Evolutionary conservation across 805 yeast species (phyloP), one percentile per base, ranked within the genome.

Genomic region (Saturnispora zaruensis): DNA sequence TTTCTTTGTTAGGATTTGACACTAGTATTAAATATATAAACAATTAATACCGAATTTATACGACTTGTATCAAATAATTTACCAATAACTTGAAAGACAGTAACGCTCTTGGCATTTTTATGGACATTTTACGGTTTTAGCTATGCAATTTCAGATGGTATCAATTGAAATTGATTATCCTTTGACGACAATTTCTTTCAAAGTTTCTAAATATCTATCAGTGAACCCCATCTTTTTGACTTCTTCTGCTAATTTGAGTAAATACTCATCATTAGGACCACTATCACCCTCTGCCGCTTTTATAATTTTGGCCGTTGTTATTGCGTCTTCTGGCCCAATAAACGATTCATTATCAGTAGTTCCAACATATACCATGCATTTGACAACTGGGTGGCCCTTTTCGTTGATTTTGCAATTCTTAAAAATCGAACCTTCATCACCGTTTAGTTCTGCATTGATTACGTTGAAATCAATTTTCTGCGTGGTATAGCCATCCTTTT

Each of bases 401-500:
- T 45, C 57, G 54, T 67, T 65, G 11, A 44, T 36, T 2, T 72
- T 69, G 6, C 73, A 57, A 3, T 46, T 50, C 4, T 56, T 45
- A 28, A 72, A 49, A 0, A 66, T 55, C 3, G 49, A 50, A 32
- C 62, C 63, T n/a, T 58, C 41, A 9, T 40, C 40, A 7, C 40
- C 40, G 18, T 36, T 18, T 36, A 7, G 20, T 23, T 14, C 52
- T 61, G 53, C 44, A 6, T 51, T 54, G 6, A 57, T 57, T 9
- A 85, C 69, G 54, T 75, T 74, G 60, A 88, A 87, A 5, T 78
- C 79, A 3, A 88, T 82, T 21, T 72, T 66, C 55, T 85, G 87
- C 2, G 79, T 70, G 0, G 87, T 72, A 64, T 90, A 90, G 0
- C 97, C 98, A 60, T 88, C 89, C 63, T 88, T 89, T 58, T 90